These are phyloP conservation scores for Rutidosis leptorrhynchoides DNA, from an alignment of 129 eudicot genomes.

Conservation along the genomic window DNA sequence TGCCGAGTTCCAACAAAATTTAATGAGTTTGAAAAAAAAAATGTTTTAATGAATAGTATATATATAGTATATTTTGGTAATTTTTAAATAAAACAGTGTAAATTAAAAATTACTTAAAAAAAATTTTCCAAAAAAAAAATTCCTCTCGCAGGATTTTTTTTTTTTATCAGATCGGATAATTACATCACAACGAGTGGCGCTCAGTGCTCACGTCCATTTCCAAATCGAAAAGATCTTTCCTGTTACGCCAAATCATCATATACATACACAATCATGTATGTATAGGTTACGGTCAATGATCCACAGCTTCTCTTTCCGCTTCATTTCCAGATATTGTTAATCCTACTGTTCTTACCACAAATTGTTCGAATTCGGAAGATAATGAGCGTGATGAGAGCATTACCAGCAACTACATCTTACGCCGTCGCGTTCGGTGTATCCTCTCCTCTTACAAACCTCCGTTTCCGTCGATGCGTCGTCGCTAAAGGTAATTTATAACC, in stretches of 20 bases:
- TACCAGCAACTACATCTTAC: slow-evolving; percentile 39
- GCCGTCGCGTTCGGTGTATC: slow-evolving; percentile 31
- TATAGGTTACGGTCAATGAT: slow-evolving; percentile 24
- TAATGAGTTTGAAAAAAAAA: too few species aligned
- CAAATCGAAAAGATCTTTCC: slow-evolving; percentile 19
- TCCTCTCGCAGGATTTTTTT: too few species aligned
- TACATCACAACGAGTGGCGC: slow-evolving; percentile 31
- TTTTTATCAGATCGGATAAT: neutral
- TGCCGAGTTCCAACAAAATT: too few species aligned
- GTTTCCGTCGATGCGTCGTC: slow-evolving; percentile 16
- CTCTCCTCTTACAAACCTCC: slow-evolving; percentile 23
- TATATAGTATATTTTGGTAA: too few species aligned
- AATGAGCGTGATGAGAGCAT: slow-evolving; percentile 26
- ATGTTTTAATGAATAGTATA: too few species aligned
- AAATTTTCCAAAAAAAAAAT: too few species aligned
- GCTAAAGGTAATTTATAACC: slow-evolving; percentile 21
- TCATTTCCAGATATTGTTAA: slow-evolving; percentile 15
- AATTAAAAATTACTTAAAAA: too few species aligned
- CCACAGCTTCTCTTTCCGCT: neutral
- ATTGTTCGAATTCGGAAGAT: neutral
- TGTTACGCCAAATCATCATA: slow-evolving; percentile 29
- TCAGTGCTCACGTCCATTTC: slow-evolving; percentile 13
- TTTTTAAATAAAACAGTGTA: too few species aligned
- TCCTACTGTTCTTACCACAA: neutral
- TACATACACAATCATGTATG: slow-evolving; percentile 10